These are phyloP conservation scores for Trifolium dubium DNA, from an alignment of 306 rosid species.

Conservation along the genomic window DNA sequence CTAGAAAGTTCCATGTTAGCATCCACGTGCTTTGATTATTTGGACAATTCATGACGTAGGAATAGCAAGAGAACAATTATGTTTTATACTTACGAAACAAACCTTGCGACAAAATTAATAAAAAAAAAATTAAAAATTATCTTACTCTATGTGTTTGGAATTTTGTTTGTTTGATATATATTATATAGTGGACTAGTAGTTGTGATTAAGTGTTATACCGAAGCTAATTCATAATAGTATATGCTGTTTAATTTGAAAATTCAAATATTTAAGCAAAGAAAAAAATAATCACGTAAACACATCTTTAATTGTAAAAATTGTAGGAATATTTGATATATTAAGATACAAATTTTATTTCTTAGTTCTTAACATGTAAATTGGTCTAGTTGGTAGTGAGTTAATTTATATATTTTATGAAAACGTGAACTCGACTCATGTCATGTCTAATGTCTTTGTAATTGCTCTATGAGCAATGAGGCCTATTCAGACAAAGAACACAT, in stretches of 20 bases:
- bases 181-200: background rate
- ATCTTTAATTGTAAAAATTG: no score
- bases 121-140: background rate
- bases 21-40: conserved; percentile 47
- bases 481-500: background rate
- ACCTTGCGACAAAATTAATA: conserved; percentile 19
- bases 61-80: conserved; percentile 23
- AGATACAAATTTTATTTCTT: no score
- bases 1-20: conserved; percentile 13
- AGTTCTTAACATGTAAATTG: no score
- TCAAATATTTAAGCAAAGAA: background rate
- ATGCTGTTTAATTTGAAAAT: background rate
- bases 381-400: no score
- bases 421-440: no score
- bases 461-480: no score
- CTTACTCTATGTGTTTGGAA: background rate
- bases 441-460: no score
- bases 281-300: no score
- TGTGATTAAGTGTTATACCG: background rate
- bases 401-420: no score
- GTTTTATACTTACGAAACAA: conserved; percentile 15
- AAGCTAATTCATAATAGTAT: no score
- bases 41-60: conserved; percentile 29
- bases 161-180: conserved; percentile 5
- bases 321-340: no score